Conservation (phyloP, 2,329 filamentous ascomycete genomes). For the Fusarium coffeatum region DNA sequence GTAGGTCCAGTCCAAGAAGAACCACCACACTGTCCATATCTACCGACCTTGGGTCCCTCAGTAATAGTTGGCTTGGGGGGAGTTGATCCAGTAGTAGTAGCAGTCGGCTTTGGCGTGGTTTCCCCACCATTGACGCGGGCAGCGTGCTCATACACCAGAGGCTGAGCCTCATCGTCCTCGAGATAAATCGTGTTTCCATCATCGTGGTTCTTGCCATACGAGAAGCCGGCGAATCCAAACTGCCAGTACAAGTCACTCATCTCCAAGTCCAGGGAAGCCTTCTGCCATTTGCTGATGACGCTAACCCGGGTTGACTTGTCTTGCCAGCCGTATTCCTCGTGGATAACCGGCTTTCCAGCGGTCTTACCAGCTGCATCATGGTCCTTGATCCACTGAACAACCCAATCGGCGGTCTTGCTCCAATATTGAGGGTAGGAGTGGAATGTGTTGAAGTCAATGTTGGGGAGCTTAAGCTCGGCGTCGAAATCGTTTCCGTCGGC, state of each 20-base stretch:
- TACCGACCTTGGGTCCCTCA: slow-evolving; percentile 9
- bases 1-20: slow-evolving; percentile 28
- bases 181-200: slow-evolving; percentile 69
- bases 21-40: slow-evolving; percentile 32
- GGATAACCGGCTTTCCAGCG: slow-evolving; percentile 60
- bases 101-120: background rate
- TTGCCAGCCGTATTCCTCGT: slow-evolving; percentile 56
- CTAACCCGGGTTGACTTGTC: slow-evolving; percentile 58
- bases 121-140: slow-evolving; percentile 51
- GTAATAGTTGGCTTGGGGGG: slow-evolving; percentile 25
- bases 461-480: slow-evolving; percentile 56
- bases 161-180: slow-evolving; percentile 60
- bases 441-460: slow-evolving; percentile 66
- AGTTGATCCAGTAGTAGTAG: background rate
- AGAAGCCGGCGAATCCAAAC: slow-evolving; percentile 62
- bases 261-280: slow-evolving; percentile 58
- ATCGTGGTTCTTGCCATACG: slow-evolving; percentile 65
- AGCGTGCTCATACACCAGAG: slow-evolving; percentile 59
- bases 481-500: slow-evolving; percentile 66
- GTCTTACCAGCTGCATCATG: slow-evolving; percentile 56
- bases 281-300: slow-evolving; percentile 63
- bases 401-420: slow-evolving; percentile 64
- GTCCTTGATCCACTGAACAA: slow-evolving; percentile 65
- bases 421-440: slow-evolving; percentile 69
- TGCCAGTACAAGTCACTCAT: slow-evolving; percentile 69